Evolutionary conservation across 768 basidiomycete genomes (phyloP).

Genomic region (Suillus placidus): DNA sequence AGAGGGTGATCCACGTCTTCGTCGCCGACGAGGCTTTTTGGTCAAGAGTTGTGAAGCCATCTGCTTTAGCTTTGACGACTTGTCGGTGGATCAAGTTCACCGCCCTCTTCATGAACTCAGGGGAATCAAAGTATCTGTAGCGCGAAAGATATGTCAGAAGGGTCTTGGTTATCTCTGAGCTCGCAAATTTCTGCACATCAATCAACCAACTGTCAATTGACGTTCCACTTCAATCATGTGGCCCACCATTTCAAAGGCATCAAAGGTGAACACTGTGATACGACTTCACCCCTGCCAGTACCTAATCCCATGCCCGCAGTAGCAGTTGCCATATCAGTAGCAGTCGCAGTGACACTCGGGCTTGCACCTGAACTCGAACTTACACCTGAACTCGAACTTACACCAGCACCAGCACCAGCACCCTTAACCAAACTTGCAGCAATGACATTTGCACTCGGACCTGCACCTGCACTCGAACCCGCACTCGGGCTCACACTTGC

Average conservation of each 20-base stretch:
- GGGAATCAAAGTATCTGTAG: slow-evolving; percentile 73
- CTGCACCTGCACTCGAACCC: slow-evolving; percentile 34
- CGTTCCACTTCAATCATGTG: slow-evolving; percentile 17
- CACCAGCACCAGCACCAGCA: slow-evolving; percentile 41
- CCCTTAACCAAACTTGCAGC: slow-evolving; percentile 24
- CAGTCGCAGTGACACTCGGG: neutral
- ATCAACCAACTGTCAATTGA: slow-evolving; percentile 22
- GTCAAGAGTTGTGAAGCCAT: slow-evolving; percentile 70
- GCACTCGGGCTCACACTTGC: slow-evolving; percentile 32
- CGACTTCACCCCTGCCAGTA: slow-evolving; percentile 52
- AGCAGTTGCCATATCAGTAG: neutral
- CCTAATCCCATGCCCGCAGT: slow-evolving; percentile 29
- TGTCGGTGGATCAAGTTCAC: slow-evolving; percentile 90
- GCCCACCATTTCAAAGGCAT: slow-evolving; percentile 84
- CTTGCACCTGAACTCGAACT: slow-evolving; percentile 36
- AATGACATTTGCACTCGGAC: slow-evolving; percentile 24
- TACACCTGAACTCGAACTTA: neutral
- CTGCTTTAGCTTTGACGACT: slow-evolving; percentile 87
- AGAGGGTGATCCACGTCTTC: slow-evolving; percentile 51
- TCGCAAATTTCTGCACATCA: slow-evolving; percentile 78
- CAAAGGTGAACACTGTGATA: slow-evolving; percentile 89
- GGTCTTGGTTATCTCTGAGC: slow-evolving; percentile 83
- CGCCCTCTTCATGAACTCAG: slow-evolving; percentile 88
- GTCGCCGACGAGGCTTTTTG: slow-evolving; percentile 59
- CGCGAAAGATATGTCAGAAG: slow-evolving; percentile 80